A percentile compares a stretch with the other conserved stretches of the same genome.
phyloP scores from a whole-genome alignment of 371 early-diverging fungal genomes.

The Mycotypha africana region DNA sequence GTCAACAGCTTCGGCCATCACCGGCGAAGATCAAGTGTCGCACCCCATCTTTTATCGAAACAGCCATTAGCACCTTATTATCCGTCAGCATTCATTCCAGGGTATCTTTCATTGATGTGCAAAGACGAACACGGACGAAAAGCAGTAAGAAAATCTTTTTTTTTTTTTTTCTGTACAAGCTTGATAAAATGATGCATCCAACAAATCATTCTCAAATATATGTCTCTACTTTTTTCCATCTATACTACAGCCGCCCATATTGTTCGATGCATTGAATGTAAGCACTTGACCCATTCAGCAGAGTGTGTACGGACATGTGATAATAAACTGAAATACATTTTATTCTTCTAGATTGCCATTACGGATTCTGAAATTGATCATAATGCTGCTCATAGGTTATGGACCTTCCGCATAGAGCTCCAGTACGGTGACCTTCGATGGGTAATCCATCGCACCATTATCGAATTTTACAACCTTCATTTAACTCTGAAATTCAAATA shows the following conservation, averaged over 20 bases:
- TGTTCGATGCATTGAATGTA: slow-evolving; percentile 32
- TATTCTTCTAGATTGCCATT: slow-evolving; percentile 29
- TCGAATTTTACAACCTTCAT: slow-evolving; percentile 69
- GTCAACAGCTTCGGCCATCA: slow-evolving; percentile 10
- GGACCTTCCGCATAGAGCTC: slow-evolving; percentile 64
- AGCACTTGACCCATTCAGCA: no score
- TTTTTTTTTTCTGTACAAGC: no score
- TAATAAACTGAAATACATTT: not conserved
- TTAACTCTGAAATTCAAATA: slow-evolving; percentile 45
- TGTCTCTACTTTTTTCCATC: not conserved
- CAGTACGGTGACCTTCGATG: slow-evolving; percentile 81
- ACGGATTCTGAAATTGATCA: slow-evolving; percentile 45
- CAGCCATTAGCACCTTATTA: slow-evolving; percentile 26
- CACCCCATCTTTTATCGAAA: slow-evolving; percentile 10
- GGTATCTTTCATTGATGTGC: slow-evolving; percentile 19
- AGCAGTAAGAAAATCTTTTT: slow-evolving; percentile 22
- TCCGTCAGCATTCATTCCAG: slow-evolving; percentile 21
- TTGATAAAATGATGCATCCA: not conserved
- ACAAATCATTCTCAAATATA: not conserved
- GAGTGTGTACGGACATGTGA: not conserved
- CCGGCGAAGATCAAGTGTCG: slow-evolving; percentile 6
- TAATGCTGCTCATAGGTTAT: slow-evolving; percentile 15
- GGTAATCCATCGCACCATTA: slow-evolving; percentile 59
- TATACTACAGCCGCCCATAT: slow-evolving; percentile 26
- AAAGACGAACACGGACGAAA: slow-evolving; percentile 31